Evolutionary conservation across 352 stramenopile species (phyloP), one percentile per base, ranked within the genome.

Genomic region (Pythium phragmitis): DNA sequence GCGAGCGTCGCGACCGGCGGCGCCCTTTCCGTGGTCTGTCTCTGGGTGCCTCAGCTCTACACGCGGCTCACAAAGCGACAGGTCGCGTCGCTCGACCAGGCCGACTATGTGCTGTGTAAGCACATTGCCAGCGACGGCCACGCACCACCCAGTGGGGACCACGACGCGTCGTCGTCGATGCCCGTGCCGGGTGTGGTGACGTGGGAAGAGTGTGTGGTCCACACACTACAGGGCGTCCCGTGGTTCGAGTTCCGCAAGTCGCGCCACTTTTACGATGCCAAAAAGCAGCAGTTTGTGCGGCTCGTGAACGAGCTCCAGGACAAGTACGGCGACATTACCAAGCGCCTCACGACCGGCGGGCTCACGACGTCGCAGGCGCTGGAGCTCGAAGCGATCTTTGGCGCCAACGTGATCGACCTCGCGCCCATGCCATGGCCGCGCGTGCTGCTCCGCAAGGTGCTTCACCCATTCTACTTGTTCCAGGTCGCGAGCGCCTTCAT

Each of bases 381-480:
- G 17, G 76, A 85, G 12, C 61, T 85, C 13, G 53, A 42, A 2
- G 69, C 66, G 13, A 21, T 93, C 8, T 87, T 82, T 57, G 85
- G 85, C 2, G 65, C 69, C 16, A 91, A 93, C 48, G 72, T 75
- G 39, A 71, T 93, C 60, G 70, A 83, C 7, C 59, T 93, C 14
- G 54, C 72, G 42, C 63, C 82, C 8, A 59, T 77, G 53, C 75
- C 75, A 12, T 86, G 78, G 77, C 69, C 65, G 0, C 19, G 28
- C 9, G 76, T 89, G 50, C 68, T 93, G 8, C 58, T 92, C 11
- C 75, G 79, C 39, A 91, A 91, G 51, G 68, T 92, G 14, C 47
- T 89, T 17, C 85, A 93, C 28, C 85, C 85, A 53, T 93, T 92
- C 66, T 93, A 93, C 65, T 63, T 93, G 17, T 91, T 93, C 61